Conservation (phyloP, 352 stramenopile genomes). For the Phytophthora litchii region DNA sequence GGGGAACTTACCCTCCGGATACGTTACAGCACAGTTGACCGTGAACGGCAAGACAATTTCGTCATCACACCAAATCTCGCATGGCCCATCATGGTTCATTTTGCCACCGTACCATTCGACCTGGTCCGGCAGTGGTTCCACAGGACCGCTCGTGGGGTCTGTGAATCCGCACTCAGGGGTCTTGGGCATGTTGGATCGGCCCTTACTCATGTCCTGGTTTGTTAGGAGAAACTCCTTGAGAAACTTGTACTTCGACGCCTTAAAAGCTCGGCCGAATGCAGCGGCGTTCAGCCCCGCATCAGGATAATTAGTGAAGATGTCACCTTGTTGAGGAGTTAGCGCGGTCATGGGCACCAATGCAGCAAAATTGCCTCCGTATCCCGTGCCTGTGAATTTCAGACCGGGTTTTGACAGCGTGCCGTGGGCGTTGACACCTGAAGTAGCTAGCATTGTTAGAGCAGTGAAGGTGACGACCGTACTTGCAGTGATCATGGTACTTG, state of each 20-base stretch:
- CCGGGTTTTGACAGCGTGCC: slow-evolving; percentile 15
- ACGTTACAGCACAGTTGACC: slow-evolving; percentile 39
- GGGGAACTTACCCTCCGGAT: slow-evolving; percentile 33
- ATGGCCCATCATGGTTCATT: slow-evolving; percentile 48
- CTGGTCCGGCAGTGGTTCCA: slow-evolving; percentile 32
- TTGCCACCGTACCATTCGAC: slow-evolving; percentile 40
- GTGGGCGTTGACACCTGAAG: slow-evolving; percentile 15
- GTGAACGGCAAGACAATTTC: slow-evolving; percentile 47
- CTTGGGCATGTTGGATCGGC: slow-evolving; percentile 22
- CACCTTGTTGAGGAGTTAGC: slow-evolving; percentile 13
- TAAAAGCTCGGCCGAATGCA: slow-evolving; percentile 16
- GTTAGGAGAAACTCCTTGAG: slow-evolving; percentile 23
- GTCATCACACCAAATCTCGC: slow-evolving; percentile 53
- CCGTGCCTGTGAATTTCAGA: slow-evolving; percentile 14
- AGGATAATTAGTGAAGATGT: slow-evolving; percentile 26
- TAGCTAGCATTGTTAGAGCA: background rate
- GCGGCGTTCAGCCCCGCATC: slow-evolving; percentile 12
- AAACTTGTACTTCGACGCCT: slow-evolving; percentile 20
- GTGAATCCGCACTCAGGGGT: slow-evolving; percentile 40
- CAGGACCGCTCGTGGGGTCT: slow-evolving; percentile 24
- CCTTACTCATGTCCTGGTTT: slow-evolving; percentile 27
- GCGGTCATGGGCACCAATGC: slow-evolving; percentile 14
- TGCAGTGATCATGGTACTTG: slow-evolving; percentile 12
- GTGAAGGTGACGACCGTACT: slow-evolving; percentile 2
- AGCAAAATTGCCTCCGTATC: slow-evolving; percentile 22